These are phyloP conservation scores for Rhodotorula taiwanensis DNA, from an alignment of 768 basidiomycete species.

Conservation along the genomic window DNA sequence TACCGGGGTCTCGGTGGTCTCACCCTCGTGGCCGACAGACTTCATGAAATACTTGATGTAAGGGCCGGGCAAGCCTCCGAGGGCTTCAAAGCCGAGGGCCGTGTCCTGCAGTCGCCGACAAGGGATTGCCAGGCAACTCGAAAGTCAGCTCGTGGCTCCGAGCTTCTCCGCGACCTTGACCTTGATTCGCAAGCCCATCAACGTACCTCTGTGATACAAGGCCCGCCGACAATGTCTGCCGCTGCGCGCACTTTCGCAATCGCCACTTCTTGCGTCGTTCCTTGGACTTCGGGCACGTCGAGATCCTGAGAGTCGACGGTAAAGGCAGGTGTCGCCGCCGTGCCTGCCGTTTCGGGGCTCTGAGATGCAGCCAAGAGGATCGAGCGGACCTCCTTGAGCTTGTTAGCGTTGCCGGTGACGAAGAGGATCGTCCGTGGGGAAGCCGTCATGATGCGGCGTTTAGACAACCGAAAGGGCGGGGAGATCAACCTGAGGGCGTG, in stretches of 20 bases:
- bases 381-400: slow-evolving; percentile 75
- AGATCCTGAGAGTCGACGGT: slow-evolving; percentile 69
- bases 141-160: background rate
- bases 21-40: slow-evolving; percentile 75
- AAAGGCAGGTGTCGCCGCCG: slow-evolving; percentile 51
- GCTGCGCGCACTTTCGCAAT: slow-evolving; percentile 76
- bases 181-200: too few species aligned
- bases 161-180: background rate
- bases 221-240: slow-evolving; percentile 59
- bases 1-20: slow-evolving; percentile 31
- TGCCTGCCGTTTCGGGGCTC: background rate
- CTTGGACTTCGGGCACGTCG: slow-evolving; percentile 89
- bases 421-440: slow-evolving; percentile 48
- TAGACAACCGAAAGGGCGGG: too few species aligned
- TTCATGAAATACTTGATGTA: slow-evolving; percentile 93
- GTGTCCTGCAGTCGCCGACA: slow-evolving; percentile 66
- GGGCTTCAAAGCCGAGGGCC: slow-evolving; percentile 79
- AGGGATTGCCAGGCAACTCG: slow-evolving; percentile 33
- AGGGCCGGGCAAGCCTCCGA: slow-evolving; percentile 87
- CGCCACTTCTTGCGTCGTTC: slow-evolving; percentile 83
- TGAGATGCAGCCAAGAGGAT: slow-evolving; percentile 60
- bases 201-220: slow-evolving; percentile 57
- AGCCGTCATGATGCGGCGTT: background rate
- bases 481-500: too few species aligned
- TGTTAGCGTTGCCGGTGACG: slow-evolving; percentile 90